A percentile compares a stretch with the other conserved stretches of the same genome.
phyloP scores from a whole-genome alignment of 495 filamentous ascomycete species.

The Penicillium dipodomyicola region DNA sequence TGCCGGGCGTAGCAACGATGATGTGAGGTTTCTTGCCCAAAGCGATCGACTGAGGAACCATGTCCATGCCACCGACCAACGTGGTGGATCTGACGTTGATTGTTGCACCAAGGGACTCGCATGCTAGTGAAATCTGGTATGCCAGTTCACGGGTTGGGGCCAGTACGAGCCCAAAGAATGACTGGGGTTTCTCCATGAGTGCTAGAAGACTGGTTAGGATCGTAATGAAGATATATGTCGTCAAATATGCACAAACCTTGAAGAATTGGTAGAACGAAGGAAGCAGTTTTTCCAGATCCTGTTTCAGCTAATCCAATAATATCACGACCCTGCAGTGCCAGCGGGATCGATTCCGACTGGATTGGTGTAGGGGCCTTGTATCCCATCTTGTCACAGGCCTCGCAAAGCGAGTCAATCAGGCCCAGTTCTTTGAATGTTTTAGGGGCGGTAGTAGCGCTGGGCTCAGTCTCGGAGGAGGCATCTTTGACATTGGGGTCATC shows the following conservation, averaged over 20 bases:
- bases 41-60: slow-evolving; percentile 84
- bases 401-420: slow-evolving; percentile 80
- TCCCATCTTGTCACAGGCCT: slow-evolving; percentile 75
- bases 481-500: slow-evolving; percentile 20
- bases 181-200: slow-evolving; percentile 76
- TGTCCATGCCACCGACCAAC: slow-evolving; percentile 91
- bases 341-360: slow-evolving; percentile 72
- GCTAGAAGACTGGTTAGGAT: slow-evolving; percentile 28
- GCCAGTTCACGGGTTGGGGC: slow-evolving; percentile 92
- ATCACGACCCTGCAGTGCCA: slow-evolving; percentile 78
- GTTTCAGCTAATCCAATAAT: slow-evolving; percentile 94
- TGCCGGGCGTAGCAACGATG: slow-evolving; percentile 80
- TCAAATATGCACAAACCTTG: not conserved
- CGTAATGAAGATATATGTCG: not conserved
- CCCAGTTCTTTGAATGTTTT: slow-evolving; percentile 85
- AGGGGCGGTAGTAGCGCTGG: slow-evolving; percentile 14
- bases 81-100: slow-evolving; percentile 77
- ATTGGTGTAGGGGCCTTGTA: slow-evolving; percentile 84
- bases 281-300: slow-evolving; percentile 89
- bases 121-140: slow-evolving; percentile 79
- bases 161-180: slow-evolving; percentile 76
- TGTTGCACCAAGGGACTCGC: slow-evolving; percentile 78
- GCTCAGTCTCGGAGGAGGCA: slow-evolving; percentile 7
- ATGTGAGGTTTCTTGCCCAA: slow-evolving; percentile 91
- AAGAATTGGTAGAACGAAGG: slow-evolving; percentile 86